Percentiles rank a stretch among this genome's conserved stretches.
Conservation (phyloP, 257 asterid species). For the Perilla frutescens region DNA sequence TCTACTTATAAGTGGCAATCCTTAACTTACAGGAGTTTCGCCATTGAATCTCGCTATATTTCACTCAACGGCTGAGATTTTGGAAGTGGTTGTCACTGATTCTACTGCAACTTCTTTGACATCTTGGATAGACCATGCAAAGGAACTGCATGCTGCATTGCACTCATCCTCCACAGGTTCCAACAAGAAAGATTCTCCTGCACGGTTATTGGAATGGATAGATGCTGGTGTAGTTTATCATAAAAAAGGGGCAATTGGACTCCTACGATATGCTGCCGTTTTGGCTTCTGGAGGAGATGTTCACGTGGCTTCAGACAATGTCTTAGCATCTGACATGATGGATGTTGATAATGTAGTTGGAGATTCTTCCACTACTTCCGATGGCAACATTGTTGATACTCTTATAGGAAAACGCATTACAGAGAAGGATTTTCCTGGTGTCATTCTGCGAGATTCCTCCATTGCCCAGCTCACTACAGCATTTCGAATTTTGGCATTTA, state of each 20-base stretch:
- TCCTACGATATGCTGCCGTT: slow-evolving; percentile 45
- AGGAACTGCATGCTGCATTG: slow-evolving; percentile 42
- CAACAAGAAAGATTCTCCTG: slow-evolving; percentile 87
- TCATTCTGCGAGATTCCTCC: slow-evolving; percentile 85
- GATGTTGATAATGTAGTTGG: slow-evolving; percentile 91
- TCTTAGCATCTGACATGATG: slow-evolving; percentile 91
- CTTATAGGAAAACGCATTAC: slow-evolving; percentile 91
- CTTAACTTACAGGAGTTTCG: slow-evolving; percentile 62
- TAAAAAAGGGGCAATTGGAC: slow-evolving; percentile 66
- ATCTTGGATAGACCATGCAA: slow-evolving; percentile 45
- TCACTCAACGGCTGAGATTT: slow-evolving; percentile 88
- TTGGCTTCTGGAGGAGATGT: slow-evolving; percentile 96
- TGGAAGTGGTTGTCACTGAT: slow-evolving; percentile 88
- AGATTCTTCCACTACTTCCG: slow-evolving; percentile 73
- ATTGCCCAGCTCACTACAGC: slow-evolving; percentile 91
- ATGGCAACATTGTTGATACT: slow-evolving; percentile 83
- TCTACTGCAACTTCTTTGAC: slow-evolving; percentile 84
- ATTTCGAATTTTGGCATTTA: slow-evolving; percentile 84
- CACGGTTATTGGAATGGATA: slow-evolving; percentile 94
- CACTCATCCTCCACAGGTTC: slow-evolving; percentile 48
- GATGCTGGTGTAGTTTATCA: slow-evolving; percentile 98
- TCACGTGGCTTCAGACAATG: slow-evolving; percentile 87
- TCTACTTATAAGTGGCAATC: slow-evolving; percentile 27
- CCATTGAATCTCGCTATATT: slow-evolving; percentile 82
- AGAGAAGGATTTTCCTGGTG: slow-evolving; percentile 93